phyloP scores from a whole-genome alignment of 2,329 filamentous ascomycete species.

The Aspergillus cejpii region DNA sequence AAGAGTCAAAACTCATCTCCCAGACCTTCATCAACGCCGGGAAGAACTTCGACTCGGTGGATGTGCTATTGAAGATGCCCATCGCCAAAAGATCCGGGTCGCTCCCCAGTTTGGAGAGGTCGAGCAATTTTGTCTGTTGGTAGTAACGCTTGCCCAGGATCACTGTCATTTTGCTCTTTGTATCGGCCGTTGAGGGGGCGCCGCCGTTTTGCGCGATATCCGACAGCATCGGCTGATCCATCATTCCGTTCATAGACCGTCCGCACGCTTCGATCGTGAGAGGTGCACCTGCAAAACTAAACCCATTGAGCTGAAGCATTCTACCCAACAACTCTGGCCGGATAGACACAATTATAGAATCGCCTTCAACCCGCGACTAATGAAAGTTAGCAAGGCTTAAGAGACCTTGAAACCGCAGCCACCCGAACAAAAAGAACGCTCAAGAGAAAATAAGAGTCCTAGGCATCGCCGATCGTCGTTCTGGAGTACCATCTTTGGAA shows the following conservation, averaged over 20 bases:
- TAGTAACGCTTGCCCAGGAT: conserved; percentile 73
- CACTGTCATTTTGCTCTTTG: conserved; percentile 61
- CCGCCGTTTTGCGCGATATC: conserved; percentile 26
- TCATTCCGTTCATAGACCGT: conserved; percentile 16
- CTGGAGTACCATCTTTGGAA: conserved; percentile 35
- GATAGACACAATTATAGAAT: conserved; percentile 62
- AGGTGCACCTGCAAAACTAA: conserved; percentile 58
- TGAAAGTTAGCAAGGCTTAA: conserved; percentile 60
- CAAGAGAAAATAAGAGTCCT: conserved; percentile 18
- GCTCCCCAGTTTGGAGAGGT: conserved; percentile 68
- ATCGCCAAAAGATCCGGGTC: conserved; percentile 66
- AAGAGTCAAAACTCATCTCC: conserved; percentile 65
- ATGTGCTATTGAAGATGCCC: conserved; percentile 66
- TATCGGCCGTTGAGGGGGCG: conserved; percentile 49
- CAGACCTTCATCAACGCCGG: conserved; percentile 84
- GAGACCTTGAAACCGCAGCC: conserved; percentile 40
- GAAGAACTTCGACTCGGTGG: conserved; percentile 78
- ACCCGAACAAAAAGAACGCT: conserved; percentile 32
- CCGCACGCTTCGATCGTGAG: conserved; percentile 51
- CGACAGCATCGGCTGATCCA: conserved; percentile 19
- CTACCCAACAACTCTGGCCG: conserved; percentile 58
- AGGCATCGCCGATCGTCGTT: conserved; percentile 38
- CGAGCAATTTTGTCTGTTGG: conserved; percentile 63
- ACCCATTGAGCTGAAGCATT: conserved; percentile 62
- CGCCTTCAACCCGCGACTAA: conserved; percentile 64